A percentile compares a stretch with the other conserved stretches of the same genome.
phyloP scores from a whole-genome alignment of 208 protist species.

The Strigomonas galati region DNA sequence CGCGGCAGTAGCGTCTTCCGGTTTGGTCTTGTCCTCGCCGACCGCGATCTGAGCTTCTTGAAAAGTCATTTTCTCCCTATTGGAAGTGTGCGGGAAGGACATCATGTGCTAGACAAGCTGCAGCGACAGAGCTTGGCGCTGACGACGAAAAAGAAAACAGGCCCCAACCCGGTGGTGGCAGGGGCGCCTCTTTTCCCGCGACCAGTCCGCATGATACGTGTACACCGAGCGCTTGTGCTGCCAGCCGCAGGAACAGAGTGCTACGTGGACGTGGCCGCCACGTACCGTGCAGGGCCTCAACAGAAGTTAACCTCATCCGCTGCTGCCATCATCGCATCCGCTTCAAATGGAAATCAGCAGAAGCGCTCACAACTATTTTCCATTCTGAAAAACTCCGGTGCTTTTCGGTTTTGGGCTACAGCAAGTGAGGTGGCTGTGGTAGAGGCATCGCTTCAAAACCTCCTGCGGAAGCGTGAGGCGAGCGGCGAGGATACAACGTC shows the following conservation, averaged over 20 bases:
- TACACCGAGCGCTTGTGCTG: conserved; percentile 61
- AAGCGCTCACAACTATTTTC: not conserved
- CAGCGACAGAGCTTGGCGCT: not conserved
- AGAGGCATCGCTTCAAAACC: not conserved
- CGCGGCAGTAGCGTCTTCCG: conserved; percentile 11
- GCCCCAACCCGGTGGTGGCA: conserved; percentile 5
- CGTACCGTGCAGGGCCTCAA: not conserved
- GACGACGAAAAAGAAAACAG: not conserved
- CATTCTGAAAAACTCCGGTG: not conserved
- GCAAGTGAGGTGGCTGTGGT: not conserved
- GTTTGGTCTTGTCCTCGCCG: conserved; percentile 55
- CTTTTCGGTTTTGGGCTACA: not conserved
- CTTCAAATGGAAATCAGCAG: not conserved
- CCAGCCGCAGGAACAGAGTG: conserved; percentile 49
- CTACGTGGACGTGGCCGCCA: conserved; percentile 9
- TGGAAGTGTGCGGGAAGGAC: conserved; percentile 58
- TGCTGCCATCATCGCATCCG: not conserved
- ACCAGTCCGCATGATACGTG: conserved; percentile 43
- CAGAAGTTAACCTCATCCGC: not conserved
- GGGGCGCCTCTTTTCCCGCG: conserved; percentile 31
- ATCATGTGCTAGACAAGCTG: conserved; percentile 22
- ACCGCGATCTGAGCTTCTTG: conserved; percentile 50
- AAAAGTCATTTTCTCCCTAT: conserved; percentile 55
- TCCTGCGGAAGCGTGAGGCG: not conserved
- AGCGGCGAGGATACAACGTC: not conserved